phyloP scores from a whole-genome alignment of 2,329 filamentous ascomycete genomes.

The Daldinia sp. region DNA sequence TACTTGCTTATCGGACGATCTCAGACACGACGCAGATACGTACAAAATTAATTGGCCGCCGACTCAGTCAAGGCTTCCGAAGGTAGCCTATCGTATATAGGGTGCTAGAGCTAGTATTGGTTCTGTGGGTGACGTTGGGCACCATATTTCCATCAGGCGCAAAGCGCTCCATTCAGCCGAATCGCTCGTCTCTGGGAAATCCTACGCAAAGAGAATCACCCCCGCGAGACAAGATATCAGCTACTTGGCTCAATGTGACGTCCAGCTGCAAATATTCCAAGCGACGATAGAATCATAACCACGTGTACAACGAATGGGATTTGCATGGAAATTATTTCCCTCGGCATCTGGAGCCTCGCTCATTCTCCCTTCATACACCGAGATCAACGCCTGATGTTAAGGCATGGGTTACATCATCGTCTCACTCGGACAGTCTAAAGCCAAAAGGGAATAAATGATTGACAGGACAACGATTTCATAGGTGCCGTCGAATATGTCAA shows the following conservation, averaged over 20 bases:
- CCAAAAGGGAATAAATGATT: constrained; percentile 13
- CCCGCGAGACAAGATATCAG: neutral
- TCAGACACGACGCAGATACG: neutral
- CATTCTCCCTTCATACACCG: constrained; percentile 22
- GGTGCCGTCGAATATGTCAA: neutral
- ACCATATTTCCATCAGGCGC: constrained; percentile 22
- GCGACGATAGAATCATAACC: constrained; percentile 15
- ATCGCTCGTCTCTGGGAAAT: constrained; percentile 4
- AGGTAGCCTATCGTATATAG: constrained; percentile 13
- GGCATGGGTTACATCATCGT: constrained; percentile 28
- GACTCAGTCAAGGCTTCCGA: constrained; percentile 3
- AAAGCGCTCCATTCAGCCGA: constrained; percentile 16
- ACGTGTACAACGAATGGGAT: constrained; percentile 27
- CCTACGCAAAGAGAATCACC: constrained; percentile 6
- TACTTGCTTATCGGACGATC: constrained; percentile 8
- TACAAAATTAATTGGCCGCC: constrained; percentile 1
- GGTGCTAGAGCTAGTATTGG: constrained; percentile 11
- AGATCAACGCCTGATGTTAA: constrained; percentile 20
- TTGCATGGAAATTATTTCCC: neutral
- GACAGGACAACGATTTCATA: constrained; percentile 5
- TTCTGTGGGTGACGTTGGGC: constrained; percentile 31
- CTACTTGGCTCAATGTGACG: constrained; percentile 21
- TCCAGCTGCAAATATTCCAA: constrained; percentile 16
- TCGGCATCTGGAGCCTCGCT: constrained; percentile 1
- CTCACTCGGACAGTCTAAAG: constrained; percentile 14